Evolutionary conservation across 2,329 filamentous ascomycete genomes (phyloP).

Genomic region (Phaeosphaeriaceae sp.): DNA sequence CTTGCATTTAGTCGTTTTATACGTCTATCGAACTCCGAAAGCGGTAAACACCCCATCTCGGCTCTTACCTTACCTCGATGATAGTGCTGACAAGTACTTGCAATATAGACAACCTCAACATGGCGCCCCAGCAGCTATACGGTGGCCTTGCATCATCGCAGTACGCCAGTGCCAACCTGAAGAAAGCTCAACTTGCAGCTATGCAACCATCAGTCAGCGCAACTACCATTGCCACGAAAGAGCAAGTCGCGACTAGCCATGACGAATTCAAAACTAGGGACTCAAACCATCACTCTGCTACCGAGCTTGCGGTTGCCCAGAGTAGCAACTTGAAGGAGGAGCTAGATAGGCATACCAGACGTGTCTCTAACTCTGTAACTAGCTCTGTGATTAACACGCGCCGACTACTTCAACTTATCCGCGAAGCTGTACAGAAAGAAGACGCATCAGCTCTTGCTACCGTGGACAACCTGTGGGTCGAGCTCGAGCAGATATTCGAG

Average conservation of each 20-base stretch:
- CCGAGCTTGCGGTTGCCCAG: conserved; percentile 33
- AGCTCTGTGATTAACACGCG: conserved; percentile 26
- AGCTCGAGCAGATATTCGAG: conserved; percentile 34
- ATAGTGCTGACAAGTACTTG: too few species aligned
- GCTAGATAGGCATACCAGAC: conserved; percentile 25
- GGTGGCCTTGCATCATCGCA: conserved; percentile 1
- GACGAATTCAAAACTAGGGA: neutral
- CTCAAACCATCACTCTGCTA: conserved; percentile 11
- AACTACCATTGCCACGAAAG: conserved; percentile 29
- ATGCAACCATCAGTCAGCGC: conserved; percentile 5
- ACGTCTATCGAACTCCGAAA: too few species aligned
- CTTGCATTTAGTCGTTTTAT: too few species aligned
- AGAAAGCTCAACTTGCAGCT: conserved; percentile 8
- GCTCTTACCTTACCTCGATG: too few species aligned
- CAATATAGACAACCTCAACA: neutral
- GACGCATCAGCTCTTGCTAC: conserved; percentile 15
- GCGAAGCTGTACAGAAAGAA: conserved; percentile 22
- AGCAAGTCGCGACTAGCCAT: conserved; percentile 29
- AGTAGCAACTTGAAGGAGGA: conserved; percentile 25
- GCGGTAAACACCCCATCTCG: too few species aligned
- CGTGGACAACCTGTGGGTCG: conserved; percentile 30
- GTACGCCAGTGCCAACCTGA: conserved; percentile 16
- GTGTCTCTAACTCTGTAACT: conserved; percentile 21
- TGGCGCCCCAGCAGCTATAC: conserved; percentile 12
- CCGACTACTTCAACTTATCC: conserved; percentile 31